These are phyloP conservation scores for Gyromitra esculenta DNA, from an alignment of 2,329 filamentous ascomycete genomes.

Conservation along the genomic window DNA sequence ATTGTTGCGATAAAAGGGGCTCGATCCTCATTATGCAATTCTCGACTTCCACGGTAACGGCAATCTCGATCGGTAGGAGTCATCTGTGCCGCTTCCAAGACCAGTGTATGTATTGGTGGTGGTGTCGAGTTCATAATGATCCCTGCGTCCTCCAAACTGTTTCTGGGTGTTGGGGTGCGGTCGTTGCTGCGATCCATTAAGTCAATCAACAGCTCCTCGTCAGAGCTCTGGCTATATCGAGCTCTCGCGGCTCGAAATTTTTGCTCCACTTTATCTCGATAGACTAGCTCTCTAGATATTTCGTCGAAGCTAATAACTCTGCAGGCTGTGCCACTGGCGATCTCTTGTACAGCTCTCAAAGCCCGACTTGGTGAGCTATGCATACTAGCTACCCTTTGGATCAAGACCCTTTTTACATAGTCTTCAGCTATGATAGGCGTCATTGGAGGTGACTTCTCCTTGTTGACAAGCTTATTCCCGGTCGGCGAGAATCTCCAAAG, in stretches of 20 bases:
- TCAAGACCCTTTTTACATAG: conserved; percentile 42
- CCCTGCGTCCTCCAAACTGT: not conserved
- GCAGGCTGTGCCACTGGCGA: not conserved
- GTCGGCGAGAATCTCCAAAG: conserved; percentile 48
- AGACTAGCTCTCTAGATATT: conserved; percentile 42
- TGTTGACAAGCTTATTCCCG: conserved; percentile 26
- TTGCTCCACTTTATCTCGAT: conserved; percentile 40
- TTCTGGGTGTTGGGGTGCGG: not conserved
- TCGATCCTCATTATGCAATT: conserved; percentile 39
- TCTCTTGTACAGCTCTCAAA: conserved; percentile 37
- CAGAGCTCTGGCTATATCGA: not conserved
- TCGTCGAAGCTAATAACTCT: conserved; percentile 15
- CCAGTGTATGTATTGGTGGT: not conserved
- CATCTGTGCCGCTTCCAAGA: not conserved
- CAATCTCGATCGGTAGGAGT: conserved; percentile 19
- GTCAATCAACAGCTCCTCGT: conserved; percentile 15
- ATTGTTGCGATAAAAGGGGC: conserved; percentile 36
- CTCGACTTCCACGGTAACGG: conserved; percentile 32
- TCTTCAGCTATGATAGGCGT: conserved; percentile 23
- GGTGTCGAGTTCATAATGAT: not conserved
- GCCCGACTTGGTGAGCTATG: conserved; percentile 38
- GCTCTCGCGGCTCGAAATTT: conserved; percentile 13
- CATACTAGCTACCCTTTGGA: conserved; percentile 46
- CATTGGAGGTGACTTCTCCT: conserved; percentile 26
- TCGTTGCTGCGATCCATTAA: conserved; percentile 13